Base-by-base conservation (phyloP, 2,329 filamentous ascomycete genomes). In the Leptographium galeiforme region DNA sequence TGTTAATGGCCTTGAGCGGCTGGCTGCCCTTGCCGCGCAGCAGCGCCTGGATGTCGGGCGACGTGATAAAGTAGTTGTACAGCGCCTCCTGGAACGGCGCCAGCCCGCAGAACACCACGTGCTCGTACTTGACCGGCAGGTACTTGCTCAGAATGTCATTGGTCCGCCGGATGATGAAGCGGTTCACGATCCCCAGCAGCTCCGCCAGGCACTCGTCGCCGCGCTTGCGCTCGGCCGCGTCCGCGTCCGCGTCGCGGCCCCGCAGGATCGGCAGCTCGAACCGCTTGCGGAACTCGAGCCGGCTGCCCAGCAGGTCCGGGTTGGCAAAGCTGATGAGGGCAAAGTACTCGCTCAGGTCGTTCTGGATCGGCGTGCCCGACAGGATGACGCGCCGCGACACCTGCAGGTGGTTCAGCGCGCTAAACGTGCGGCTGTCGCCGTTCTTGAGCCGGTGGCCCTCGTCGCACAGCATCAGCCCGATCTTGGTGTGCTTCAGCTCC, bases 71-170 rank as follows among this genome's bases (percentile, higher is more conserved):
- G 68, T 96, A 88, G 63, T 95, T 95, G 74, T 98, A 98, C 1
- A 98, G 73, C 59, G 88, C 87, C 53, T 89, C 77, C 67, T 98
- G 93, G 70, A 98, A 97, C 0, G 87, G 87, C 16, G 93, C 86
- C 47, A 95, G 77, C 61, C 91, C 91, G 75, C 93, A 98, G 70
- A 98, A 98, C 1, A 98, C 93, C 34, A 98, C 93, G 66, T 98
- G 93, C 68, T 98, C 93, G 68, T 98, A 98, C 72, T 98, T 98
- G 72, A 97, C 84, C 0, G 93, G 93, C 55, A 98, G 72, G 64
- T 98, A 98, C 67, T 98, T 98, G 51, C 91, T 96, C 30, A 98
- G 71, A 57, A 98, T 95, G 64, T 98, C 93, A 76, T 98, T 98
- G 5, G 91, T 96, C 55, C 93, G 84, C 56, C 93, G 85, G 62